A percentile compares a stretch with the other conserved stretches of the same genome.
Evolutionary conservation across 108 stramenopile genomes (phyloP).

Genomic region (Aurantiochytrium sp.): DNA sequence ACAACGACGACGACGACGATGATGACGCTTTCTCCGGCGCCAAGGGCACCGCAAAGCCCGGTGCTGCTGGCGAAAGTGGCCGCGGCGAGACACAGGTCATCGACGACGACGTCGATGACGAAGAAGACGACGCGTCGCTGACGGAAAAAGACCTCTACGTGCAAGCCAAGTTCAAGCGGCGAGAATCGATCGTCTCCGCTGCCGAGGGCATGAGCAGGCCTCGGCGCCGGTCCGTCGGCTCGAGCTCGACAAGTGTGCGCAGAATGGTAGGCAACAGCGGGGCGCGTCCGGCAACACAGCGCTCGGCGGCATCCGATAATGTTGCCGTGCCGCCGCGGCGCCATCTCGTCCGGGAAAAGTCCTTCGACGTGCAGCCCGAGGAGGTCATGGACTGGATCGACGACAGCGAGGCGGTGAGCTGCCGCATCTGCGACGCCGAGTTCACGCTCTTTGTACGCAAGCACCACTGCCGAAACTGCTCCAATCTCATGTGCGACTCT

Average conservation of each 20-base stretch:
- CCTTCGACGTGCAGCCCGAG: not conserved
- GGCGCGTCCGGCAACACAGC: no score
- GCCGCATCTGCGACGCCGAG: not conserved
- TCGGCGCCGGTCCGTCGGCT: no score
- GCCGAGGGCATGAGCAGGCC: no score
- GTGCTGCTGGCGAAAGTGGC: no score
- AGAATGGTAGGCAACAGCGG: no score
- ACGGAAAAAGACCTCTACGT: not conserved
- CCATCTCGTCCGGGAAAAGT: not conserved
- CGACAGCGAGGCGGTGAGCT: slow-evolving; percentile 18
- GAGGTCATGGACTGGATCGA: slow-evolving; percentile 12
- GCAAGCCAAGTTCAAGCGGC: not conserved
- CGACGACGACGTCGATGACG: not conserved
- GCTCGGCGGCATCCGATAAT: no score
- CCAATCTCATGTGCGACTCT: not conserved
- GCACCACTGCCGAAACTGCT: slow-evolving; percentile 1
- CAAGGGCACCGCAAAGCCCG: no score
- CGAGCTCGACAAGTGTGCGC: no score
- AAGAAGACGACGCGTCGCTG: not conserved
- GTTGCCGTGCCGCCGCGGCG: not conserved
- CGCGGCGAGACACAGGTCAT: not conserved
- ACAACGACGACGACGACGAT: not conserved
- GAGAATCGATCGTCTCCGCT: not conserved
- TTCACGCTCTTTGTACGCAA: slow-evolving; percentile 10
- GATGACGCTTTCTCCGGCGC: no score